Base-by-base conservation (phyloP, 768 basidiomycete species). In the Trametes punicea region DNA sequence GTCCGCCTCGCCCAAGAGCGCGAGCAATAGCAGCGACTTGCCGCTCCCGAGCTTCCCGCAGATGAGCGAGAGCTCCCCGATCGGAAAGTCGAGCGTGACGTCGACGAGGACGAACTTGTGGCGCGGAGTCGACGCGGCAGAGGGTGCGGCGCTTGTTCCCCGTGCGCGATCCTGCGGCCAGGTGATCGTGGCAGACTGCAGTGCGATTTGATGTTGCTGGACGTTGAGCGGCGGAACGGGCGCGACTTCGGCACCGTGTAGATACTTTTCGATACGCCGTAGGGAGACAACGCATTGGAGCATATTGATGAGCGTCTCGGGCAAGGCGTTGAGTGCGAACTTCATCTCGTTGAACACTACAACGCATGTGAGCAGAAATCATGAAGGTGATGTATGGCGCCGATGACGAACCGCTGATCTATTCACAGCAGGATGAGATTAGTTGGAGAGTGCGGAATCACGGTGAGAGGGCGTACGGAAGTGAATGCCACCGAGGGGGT, bases 41-140 rank as follows among this genome's bases (percentile, higher is more conserved):
- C 94, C 93, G 16, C 88, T 88, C 3, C 92, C 93, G 9, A 96
- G 76, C 65, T 93, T 91, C 2, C 94, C 94, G 64, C 92, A 94
- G 16, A 97, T 80, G 15, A 97, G 77, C 1, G 89, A 87, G 23
- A 96, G 75, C 69, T 89, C 81, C 25, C 89, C 89, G 11, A 74
- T 70, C 0, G 93, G 93, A 73, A 97, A 94, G 39, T 81, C 77
- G 15, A 95, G 69, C 16, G 79, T 81, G 52, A 96, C 69, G 65
- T 94, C 90, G n/a, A 87, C 74, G 2, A 97, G 79, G 27, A 88
- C 71, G 67, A 97, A 97, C 63, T 87, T 88, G 58, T 82, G 75
- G 57, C 78, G 81, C 8, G 93, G 94, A 0, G 93, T 93, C 0
- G 87, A 72, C 2, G 83, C 76, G 15, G 74, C 76, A 3, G 86